phyloP scores from a whole-genome alignment of 192 early-diverging fungal species.

The Kickxella alabastrina region DNA sequence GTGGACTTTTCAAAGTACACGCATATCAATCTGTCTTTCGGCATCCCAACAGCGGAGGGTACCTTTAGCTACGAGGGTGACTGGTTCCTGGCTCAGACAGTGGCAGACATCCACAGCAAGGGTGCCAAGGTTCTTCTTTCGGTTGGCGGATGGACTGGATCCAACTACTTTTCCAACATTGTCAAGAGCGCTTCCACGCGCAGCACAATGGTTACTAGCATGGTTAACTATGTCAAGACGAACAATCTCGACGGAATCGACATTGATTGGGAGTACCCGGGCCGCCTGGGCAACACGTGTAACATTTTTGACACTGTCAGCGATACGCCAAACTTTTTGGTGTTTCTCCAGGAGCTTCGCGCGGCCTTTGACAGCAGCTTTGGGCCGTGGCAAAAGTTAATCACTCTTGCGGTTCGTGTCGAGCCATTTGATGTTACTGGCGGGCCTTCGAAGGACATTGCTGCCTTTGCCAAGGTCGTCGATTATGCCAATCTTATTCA shows the following conservation, averaged over 20 bases:
- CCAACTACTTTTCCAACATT: conserved; percentile 60
- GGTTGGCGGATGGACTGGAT: conserved; percentile 70
- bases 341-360: conserved; percentile 59
- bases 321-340: conserved; percentile 64
- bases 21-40: conserved; percentile 68
- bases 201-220: conserved; percentile 57
- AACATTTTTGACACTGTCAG: conserved; percentile 48
- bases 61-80: conserved; percentile 33
- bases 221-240: conserved; percentile 52
- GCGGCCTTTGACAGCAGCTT: conserved; percentile 13
- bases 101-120: conserved; percentile 42
- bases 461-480: conserved; percentile 59
- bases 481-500: conserved; percentile 69
- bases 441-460: conserved; percentile 50
- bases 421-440: conserved; percentile 56
- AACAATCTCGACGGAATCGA: conserved; percentile 58
- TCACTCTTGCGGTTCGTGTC: conserved; percentile 63
- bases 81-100: conserved; percentile 39
- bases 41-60: conserved; percentile 33
- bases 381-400: conserved; percentile 50
- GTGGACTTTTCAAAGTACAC: conserved; percentile 56
- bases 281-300: conserved; percentile 40
- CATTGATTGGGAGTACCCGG: conserved; percentile 74
- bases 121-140: conserved; percentile 56
- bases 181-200: conserved; percentile 42